Conservation (phyloP, 345 rosid species). For the Aquilaria malaccensis region DNA sequence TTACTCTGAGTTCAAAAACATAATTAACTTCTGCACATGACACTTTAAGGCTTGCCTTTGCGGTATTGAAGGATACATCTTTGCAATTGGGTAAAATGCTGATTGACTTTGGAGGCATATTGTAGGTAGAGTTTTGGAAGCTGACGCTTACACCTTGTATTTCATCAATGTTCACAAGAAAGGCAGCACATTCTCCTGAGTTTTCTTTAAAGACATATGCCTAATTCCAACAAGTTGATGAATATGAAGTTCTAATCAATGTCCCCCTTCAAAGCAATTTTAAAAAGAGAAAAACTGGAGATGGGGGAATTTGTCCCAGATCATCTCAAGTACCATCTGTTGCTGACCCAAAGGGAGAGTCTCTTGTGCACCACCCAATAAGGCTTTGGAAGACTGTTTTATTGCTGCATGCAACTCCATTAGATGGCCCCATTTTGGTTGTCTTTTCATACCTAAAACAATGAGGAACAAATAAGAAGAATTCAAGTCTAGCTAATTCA, state of each 20-base stretch:
- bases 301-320: neutral
- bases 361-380: constrained; percentile 44
- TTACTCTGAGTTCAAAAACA: neutral
- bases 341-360: constrained; percentile 43
- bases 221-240: constrained; percentile 17
- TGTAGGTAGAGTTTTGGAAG: constrained; percentile 36
- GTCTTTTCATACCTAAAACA: constrained; percentile 53
- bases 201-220: constrained; percentile 61
- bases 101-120: constrained; percentile 51
- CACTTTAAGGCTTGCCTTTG: constrained; percentile 36
- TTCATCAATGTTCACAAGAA: constrained; percentile 53
- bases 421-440: constrained; percentile 88
- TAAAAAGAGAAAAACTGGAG: neutral
- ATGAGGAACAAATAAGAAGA: neutral
- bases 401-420: constrained; percentile 67
- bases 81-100: constrained; percentile 65
- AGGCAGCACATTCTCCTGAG: constrained; percentile 67
- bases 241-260: no score
- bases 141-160: constrained; percentile 19
- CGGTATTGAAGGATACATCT: constrained; percentile 59
- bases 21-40: neutral
- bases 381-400: constrained; percentile 36
- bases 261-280: no score
- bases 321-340: constrained; percentile 32
- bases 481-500: neutral